Percentiles rank a stretch among this genome's conserved stretches.
These are phyloP conservation scores for Glutinoglossum americanum DNA, from an alignment of 495 filamentous ascomycete genomes.

Conservation along the genomic window DNA sequence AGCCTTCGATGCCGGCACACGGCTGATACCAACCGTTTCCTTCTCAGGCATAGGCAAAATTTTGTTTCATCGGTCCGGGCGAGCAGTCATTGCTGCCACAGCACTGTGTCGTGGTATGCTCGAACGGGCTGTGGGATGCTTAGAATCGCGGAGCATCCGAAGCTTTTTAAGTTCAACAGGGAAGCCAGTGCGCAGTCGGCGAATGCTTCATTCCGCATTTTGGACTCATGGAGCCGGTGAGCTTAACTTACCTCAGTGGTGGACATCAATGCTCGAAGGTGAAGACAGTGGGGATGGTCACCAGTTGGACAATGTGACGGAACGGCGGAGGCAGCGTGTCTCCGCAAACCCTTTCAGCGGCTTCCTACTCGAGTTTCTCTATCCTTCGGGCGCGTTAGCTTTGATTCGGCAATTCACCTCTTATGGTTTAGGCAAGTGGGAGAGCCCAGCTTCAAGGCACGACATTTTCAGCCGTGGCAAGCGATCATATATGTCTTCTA, in stretches of 20 bases:
- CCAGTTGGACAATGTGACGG: not conserved
- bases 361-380: slow-evolving; percentile 39
- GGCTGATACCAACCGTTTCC: not conserved
- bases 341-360: slow-evolving; percentile 5
- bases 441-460: not conserved
- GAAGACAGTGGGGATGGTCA: not conserved
- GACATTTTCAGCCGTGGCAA: not conserved
- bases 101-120: slow-evolving; percentile 32
- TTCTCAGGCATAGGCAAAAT: not conserved
- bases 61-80: not conserved
- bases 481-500: not conserved
- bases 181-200: slow-evolving; percentile 31
- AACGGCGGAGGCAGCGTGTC: not conserved
- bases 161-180: slow-evolving; percentile 37
- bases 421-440: not conserved
- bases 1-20: not conserved
- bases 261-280: not conserved
- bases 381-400: slow-evolving; percentile 29
- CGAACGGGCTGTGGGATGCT: slow-evolving; percentile 57
- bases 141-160: slow-evolving; percentile 52
- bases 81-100: not conserved
- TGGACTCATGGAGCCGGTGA: slow-evolving; percentile 41
- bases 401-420: not conserved
- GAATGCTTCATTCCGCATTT: slow-evolving; percentile 39
- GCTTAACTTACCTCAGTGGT: slow-evolving; percentile 20